Conservation (phyloP, 139 green algal species). For the Chlorella sp. region DNA sequence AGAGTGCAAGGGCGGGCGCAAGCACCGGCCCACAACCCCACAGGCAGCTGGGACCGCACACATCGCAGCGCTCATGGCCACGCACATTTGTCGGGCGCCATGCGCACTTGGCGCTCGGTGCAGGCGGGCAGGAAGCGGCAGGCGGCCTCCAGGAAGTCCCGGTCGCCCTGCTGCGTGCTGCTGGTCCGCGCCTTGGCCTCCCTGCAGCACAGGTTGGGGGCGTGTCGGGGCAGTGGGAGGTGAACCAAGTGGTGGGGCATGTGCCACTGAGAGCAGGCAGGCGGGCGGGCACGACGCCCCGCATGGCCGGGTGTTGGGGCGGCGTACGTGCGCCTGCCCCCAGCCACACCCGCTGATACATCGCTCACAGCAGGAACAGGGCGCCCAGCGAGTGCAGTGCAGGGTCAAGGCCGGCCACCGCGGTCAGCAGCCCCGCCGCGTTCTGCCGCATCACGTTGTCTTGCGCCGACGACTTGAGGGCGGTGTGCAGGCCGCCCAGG, state of each 20-base stretch:
- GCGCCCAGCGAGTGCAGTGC: slow-evolving; percentile 68
- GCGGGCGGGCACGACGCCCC: not conserved
- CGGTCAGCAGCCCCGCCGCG: slow-evolving; percentile 9
- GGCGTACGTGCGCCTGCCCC: not conserved
- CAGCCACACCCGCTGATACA: not conserved
- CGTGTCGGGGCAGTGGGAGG: not conserved
- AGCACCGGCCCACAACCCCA: not conserved
- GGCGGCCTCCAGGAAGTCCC: slow-evolving; percentile 48
- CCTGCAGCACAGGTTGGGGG: not conserved
- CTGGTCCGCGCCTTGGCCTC: slow-evolving; percentile 29
- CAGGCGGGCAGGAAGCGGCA: slow-evolving; percentile 60
- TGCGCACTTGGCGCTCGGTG: slow-evolving; percentile 57
- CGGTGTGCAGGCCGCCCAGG: slow-evolving; percentile 10
- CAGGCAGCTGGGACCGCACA: not conserved
- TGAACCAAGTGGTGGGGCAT: not conserved
- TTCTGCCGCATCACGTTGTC: slow-evolving; percentile 27
- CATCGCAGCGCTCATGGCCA: not conserved
- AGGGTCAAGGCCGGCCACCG: slow-evolving; percentile 40
- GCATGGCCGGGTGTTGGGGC: not conserved
- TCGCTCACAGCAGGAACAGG: slow-evolving; percentile 70
- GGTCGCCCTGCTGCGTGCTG: slow-evolving; percentile 32
- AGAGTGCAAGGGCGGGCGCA: not conserved
- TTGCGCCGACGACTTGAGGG: slow-evolving; percentile 17
- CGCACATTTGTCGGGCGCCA: slow-evolving; percentile 70
- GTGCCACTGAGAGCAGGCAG: not conserved